phyloP scores from a whole-genome alignment of 306 rosid genomes.

The Prosopis cineraria region DNA sequence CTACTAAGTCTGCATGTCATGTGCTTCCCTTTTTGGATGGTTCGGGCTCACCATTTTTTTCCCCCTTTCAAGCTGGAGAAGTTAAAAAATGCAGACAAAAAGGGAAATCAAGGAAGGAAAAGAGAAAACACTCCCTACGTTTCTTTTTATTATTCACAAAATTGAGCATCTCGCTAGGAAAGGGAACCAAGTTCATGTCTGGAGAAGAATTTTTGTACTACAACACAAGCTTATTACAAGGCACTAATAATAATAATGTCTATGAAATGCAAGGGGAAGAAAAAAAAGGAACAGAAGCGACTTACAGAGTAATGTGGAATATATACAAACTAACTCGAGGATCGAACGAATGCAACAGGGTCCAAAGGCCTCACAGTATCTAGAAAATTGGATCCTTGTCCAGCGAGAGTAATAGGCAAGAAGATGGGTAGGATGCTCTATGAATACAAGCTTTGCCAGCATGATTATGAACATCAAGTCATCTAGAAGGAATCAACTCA shows the following conservation, averaged over 20 bases:
- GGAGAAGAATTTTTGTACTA: slow-evolving; percentile 45
- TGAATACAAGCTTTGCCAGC: slow-evolving; percentile 16
- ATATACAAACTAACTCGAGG: slow-evolving; percentile 52
- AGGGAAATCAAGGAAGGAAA: not conserved
- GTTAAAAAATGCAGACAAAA: not conserved
- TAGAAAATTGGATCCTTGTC: slow-evolving; percentile 85
- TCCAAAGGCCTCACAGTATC: slow-evolving; percentile 61
- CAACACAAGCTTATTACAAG: slow-evolving; percentile 57
- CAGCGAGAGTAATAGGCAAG: slow-evolving; percentile 98
- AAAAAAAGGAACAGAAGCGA: slow-evolving; percentile 24
- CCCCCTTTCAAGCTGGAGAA: no score
- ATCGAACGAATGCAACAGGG: slow-evolving; percentile 24
- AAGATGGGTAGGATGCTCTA: slow-evolving; percentile 81
- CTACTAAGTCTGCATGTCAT: no score
- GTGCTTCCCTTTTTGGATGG: no score
- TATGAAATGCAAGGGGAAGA: slow-evolving; percentile 38
- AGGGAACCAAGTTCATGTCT: slow-evolving; percentile 25
- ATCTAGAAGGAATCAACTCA: slow-evolving; percentile 79
- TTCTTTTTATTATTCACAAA: slow-evolving; percentile 38
- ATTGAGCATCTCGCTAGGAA: slow-evolving; percentile 28
- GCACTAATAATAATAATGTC: slow-evolving; percentile 47
- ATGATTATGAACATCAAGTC: slow-evolving; percentile 10
- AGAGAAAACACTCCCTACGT: not conserved
- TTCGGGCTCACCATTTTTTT: no score
- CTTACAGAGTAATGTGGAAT: slow-evolving; percentile 42